These are phyloP conservation scores for Parafenestella ontariensis DNA, from an alignment of 2,329 filamentous ascomycete species.

Conservation along the genomic window DNA sequence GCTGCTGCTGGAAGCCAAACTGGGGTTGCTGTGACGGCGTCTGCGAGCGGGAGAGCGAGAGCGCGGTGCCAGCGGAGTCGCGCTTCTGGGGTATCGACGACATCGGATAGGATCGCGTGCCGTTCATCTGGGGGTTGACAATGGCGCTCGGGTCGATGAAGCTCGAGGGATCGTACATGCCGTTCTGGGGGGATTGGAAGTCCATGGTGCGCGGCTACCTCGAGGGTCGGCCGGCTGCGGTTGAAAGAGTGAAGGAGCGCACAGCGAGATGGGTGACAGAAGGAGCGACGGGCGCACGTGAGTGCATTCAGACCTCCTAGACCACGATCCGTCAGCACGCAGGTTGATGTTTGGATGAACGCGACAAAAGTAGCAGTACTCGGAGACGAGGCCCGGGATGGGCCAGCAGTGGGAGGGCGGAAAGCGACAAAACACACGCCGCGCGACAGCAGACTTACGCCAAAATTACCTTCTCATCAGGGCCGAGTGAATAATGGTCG, in stretches of 20 bases:
- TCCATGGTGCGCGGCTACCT: slow-evolving; percentile 42
- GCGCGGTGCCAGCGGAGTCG: slow-evolving; percentile 84
- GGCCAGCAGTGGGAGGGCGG: slow-evolving; percentile 18
- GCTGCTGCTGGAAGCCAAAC: slow-evolving; percentile 69
- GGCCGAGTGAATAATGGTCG: slow-evolving; percentile 31
- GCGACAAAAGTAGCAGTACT: slow-evolving; percentile 28
- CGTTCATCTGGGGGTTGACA: slow-evolving; percentile 61
- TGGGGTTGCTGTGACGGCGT: slow-evolving; percentile 79
- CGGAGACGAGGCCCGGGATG: slow-evolving; percentile 24
- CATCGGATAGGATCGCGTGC: slow-evolving; percentile 84
- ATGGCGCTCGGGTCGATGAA: slow-evolving; percentile 52
- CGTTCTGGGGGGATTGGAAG: slow-evolving; percentile 47
- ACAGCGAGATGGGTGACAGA: slow-evolving; percentile 7
- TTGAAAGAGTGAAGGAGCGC: slow-evolving; percentile 16
- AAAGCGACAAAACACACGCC: slow-evolving; percentile 26
- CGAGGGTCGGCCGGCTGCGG: slow-evolving; percentile 10
- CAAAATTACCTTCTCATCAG: slow-evolving; percentile 38
- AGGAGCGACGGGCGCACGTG: slow-evolving; percentile 23
- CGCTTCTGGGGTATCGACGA: slow-evolving; percentile 95
- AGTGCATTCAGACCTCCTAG: slow-evolving; percentile 38
- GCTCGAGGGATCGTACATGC: slow-evolving; percentile 46
- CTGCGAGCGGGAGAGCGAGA: slow-evolving; percentile 91
- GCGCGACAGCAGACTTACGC: slow-evolving; percentile 31
- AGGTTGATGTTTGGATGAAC: slow-evolving; percentile 40
- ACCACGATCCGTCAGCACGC: slow-evolving; percentile 31